A percentile compares a stretch with the other conserved stretches of the same genome.
These are phyloP conservation scores for Oryza rufipogon DNA, from an alignment of 176 grass and related monocot genomes.

Conservation along the genomic window DNA sequence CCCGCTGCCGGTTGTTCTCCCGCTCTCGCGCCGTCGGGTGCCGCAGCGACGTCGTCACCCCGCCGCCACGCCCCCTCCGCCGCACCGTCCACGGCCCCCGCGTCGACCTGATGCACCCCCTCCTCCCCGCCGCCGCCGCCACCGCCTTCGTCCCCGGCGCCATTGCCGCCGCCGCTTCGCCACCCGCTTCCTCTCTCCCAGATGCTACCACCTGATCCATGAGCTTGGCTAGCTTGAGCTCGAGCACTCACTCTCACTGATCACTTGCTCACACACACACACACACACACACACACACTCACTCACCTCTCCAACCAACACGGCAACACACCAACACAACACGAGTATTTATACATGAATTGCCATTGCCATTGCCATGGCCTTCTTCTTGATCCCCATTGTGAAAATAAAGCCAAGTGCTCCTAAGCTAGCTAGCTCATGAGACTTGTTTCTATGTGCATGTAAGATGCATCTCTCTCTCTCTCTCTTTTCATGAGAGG, in stretches of 20 bases:
- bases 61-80: conserved; percentile 48
- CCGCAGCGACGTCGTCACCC: conserved; percentile 55
- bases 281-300: neutral
- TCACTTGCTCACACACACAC: conserved; percentile 10
- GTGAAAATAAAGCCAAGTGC: conserved; percentile 38
- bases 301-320: conserved; percentile 4
- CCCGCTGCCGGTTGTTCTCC: conserved; percentile 81
- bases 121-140: conserved; percentile 8
- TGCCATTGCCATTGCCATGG: neutral
- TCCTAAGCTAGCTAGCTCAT: conserved; percentile 28
- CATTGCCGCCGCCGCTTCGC: neutral
- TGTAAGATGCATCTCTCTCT: conserved; percentile 46
- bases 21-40: conserved; percentile 73
- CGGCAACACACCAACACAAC: neutral
- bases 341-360: conserved; percentile 36
- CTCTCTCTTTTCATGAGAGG: neutral
- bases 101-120: conserved; percentile 74
- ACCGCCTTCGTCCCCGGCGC: too few species aligned
- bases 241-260: neutral
- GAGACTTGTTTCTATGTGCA: conserved; percentile 52
- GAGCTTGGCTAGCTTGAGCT: neutral
- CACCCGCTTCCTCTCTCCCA: conserved; percentile 26
- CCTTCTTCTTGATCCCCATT: neutral
- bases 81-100: conserved; percentile 79
- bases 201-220: conserved; percentile 18